Conservation (phyloP, 345 rosid species). For the Aquilaria yunnanensis region DNA sequence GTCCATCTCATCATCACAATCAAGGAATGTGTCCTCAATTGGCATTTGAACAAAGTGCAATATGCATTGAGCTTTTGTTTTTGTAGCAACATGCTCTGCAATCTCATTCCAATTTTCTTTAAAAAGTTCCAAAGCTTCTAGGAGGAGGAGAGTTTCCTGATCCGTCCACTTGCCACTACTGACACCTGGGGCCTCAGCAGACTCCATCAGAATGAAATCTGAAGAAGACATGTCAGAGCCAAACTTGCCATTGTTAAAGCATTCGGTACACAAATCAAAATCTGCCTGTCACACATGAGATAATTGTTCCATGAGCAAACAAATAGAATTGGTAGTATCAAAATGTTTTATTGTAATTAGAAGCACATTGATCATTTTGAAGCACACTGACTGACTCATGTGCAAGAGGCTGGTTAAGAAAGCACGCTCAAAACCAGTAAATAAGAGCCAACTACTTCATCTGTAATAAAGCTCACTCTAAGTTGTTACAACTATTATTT, state of each 20-base stretch:
- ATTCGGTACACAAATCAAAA: constrained; percentile 95
- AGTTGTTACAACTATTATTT: too few relatives aligned
- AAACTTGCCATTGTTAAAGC: constrained; percentile 85
- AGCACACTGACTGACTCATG: not conserved
- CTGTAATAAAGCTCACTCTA: too few relatives aligned
- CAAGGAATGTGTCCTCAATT: constrained; percentile 76
- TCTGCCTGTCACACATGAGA: constrained; percentile 78
- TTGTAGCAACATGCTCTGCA: constrained; percentile 99
- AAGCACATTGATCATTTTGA: too few relatives aligned
- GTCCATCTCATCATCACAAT: constrained; percentile 36
- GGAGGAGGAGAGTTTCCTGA: constrained; percentile 98
- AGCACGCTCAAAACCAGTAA: too few relatives aligned
- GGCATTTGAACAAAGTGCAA: constrained; percentile 99
- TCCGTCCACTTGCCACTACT: constrained; percentile 97
- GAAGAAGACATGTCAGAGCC: constrained; percentile 85
- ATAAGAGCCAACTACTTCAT: too few relatives aligned
- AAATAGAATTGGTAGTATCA: not conserved
- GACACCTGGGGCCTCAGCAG: constrained; percentile 75
- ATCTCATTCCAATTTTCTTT: constrained; percentile 97
- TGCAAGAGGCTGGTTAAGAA: not conserved
- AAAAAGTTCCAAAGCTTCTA: constrained; percentile 94
- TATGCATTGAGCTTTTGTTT: constrained; percentile 95
- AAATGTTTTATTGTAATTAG: not conserved
- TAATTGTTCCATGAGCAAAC: constrained; percentile 9
- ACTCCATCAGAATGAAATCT: constrained; percentile 96